phyloP scores from a whole-genome alignment of 192 early-diverging fungal genomes.

The Coemansia sp. region DNA sequence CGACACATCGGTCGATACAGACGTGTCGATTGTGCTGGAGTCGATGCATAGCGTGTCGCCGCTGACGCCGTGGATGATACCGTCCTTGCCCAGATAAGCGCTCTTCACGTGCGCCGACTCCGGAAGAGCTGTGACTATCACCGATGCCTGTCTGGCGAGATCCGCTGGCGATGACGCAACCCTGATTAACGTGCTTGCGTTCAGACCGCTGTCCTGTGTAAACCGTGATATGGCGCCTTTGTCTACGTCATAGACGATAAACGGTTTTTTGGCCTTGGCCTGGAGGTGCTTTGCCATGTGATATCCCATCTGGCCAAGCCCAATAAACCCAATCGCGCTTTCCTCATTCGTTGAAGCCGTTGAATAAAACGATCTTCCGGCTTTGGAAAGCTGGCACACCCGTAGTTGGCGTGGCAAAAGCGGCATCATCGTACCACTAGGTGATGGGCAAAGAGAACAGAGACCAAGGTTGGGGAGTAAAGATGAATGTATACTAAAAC shows the following conservation, averaged over 20 bases:
- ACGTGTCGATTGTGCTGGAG: conserved; percentile 90
- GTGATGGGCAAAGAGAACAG: too few species aligned
- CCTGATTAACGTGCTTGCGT: conserved; percentile 23
- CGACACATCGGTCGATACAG: conserved; percentile 74
- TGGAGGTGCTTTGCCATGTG: conserved; percentile 91
- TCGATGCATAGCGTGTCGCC: conserved; percentile 72
- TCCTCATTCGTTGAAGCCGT: not conserved
- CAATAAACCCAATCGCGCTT: conserved; percentile 60
- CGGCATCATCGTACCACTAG: not conserved
- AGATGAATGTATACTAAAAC: too few species aligned
- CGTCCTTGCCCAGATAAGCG: conserved; percentile 80
- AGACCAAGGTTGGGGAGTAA: too few species aligned
- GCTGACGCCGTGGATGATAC: conserved; percentile 62
- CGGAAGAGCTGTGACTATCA: conserved; percentile 93
- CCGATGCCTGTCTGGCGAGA: conserved; percentile 68
- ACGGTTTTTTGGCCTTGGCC: conserved; percentile 56
- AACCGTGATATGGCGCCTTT: conserved; percentile 61
- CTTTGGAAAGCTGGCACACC: not conserved
- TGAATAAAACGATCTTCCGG: not conserved
- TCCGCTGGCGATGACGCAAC: conserved; percentile 68
- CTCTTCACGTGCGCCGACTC: conserved; percentile 75
- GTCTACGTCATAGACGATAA: conserved; percentile 79
- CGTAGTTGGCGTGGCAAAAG: not conserved
- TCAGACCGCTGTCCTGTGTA: conserved; percentile 37
- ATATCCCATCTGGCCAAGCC: conserved; percentile 91